Evolutionary conservation across 129 eudicot genomes (phyloP).

Genomic region (Kitagawia praeruptora): DNA sequence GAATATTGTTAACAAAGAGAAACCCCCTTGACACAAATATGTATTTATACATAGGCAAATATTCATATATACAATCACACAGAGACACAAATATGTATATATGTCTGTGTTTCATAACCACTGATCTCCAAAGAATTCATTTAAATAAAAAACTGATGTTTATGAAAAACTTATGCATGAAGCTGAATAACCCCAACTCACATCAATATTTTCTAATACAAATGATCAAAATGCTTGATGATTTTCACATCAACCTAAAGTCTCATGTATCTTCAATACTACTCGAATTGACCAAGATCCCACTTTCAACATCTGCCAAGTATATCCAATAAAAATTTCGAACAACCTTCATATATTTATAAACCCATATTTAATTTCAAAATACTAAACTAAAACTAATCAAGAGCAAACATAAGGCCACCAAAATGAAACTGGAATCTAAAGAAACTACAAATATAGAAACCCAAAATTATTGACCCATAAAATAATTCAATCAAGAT

Average conservation of each 20-base stretch:
- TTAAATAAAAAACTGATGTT: no score
- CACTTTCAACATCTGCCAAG: not conserved
- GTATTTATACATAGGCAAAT: not conserved
- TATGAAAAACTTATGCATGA: not conserved
- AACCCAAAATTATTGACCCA: not conserved
- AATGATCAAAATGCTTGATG: not conserved
- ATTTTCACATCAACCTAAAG: not conserved
- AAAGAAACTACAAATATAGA: not conserved
- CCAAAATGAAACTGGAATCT: not conserved
- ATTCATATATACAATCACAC: not conserved
- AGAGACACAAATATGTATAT: not conserved
- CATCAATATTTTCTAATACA: not conserved
- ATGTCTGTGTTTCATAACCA: not conserved
- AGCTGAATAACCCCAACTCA: not conserved
- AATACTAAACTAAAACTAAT: not conserved
- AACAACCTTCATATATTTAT: not conserved
- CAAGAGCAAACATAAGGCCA: not conserved
- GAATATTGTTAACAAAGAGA: not conserved
- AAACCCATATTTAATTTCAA: conserved; percentile 6
- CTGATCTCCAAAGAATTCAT: not conserved
- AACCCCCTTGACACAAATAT: not conserved
- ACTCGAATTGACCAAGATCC: not conserved
- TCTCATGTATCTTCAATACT: not conserved
- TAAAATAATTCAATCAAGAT: not conserved
- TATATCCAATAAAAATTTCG: not conserved